phyloP scores from a whole-genome alignment of 2,329 filamentous ascomycete genomes.

The Diaporthe velutina region DNA sequence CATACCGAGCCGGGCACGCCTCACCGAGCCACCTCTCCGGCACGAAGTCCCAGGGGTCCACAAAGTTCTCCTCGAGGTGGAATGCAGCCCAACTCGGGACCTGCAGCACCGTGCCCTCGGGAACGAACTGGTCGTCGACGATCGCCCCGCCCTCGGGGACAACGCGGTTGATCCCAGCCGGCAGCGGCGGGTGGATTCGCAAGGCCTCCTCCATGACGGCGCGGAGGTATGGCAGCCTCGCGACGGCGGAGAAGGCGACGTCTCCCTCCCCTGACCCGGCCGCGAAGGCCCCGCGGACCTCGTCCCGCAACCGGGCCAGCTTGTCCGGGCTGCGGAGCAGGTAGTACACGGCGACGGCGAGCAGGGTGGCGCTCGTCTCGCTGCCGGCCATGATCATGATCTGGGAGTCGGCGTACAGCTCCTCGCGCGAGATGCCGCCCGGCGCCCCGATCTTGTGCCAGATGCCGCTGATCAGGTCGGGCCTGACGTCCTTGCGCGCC shows the following conservation, averaged over 20 bases:
- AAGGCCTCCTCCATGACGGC: conserved; percentile 39
- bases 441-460: conserved; percentile 29
- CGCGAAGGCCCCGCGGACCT: conserved; percentile 34
- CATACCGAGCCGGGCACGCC: conserved; percentile 31
- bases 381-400: conserved; percentile 40
- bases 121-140: conserved; percentile 42
- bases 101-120: conserved; percentile 52
- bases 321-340: conserved; percentile 38
- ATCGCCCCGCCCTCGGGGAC: conserved; percentile 42
- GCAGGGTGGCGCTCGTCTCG: conserved; percentile 41
- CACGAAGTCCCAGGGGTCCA: conserved; percentile 45
- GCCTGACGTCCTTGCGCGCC: conserved; percentile 34
- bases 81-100: conserved; percentile 44
- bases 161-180: conserved; percentile 35
- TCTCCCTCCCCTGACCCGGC: neutral
- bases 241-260: conserved; percentile 36
- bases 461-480: conserved; percentile 37
- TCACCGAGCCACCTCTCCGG: conserved; percentile 50
- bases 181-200: conserved; percentile 42
- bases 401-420: conserved; percentile 40
- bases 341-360: conserved; percentile 39
- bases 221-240: conserved; percentile 36
- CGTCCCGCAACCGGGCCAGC: conserved; percentile 27
- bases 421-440: conserved; percentile 33
- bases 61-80: conserved; percentile 46